Evolutionary conservation across 352 stramenopile genomes (phyloP).

Genomic region (Phytophthora nicotianae): DNA sequence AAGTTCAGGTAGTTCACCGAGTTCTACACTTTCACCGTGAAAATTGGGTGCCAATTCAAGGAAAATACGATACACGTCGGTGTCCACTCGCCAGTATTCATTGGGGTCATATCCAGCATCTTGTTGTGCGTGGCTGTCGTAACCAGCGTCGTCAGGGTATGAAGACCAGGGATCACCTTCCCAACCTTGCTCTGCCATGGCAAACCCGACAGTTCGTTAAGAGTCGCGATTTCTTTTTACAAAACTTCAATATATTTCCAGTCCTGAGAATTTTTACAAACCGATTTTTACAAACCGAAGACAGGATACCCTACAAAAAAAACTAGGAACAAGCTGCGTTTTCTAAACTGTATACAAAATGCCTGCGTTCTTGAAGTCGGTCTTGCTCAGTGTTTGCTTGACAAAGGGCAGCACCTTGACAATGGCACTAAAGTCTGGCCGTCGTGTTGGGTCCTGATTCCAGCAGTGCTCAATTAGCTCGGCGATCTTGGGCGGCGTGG

Average conservation of each 20-base stretch:
- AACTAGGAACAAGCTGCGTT: neutral
- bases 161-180: constrained; percentile 1
- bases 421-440: constrained; percentile 57
- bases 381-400: constrained; percentile 55
- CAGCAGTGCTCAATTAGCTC: constrained; percentile 67
- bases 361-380: constrained; percentile 44
- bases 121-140: constrained; percentile 5
- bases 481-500: constrained; percentile 57
- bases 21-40: constrained; percentile 37
- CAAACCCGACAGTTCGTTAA: constrained; percentile 15
- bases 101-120: constrained; percentile 18
- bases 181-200: constrained; percentile 23
- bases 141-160: neutral
- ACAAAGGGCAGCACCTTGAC: constrained; percentile 56
- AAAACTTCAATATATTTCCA: neutral
- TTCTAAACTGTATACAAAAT: constrained; percentile 31
- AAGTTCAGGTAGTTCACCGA: constrained; percentile 55
- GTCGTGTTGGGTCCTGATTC: constrained; percentile 55
- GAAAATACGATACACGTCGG: constrained; percentile 45
- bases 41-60: constrained; percentile 39
- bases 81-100: constrained; percentile 62
- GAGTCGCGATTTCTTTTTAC: constrained; percentile 3
- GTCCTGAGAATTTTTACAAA: neutral
- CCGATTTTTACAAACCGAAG: neutral
- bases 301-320: constrained; percentile 2